Evolutionary conservation across 306 rosid species (phyloP), one percentile per base, ranked within the genome.

Genomic region (Abrus precatorius): DNA sequence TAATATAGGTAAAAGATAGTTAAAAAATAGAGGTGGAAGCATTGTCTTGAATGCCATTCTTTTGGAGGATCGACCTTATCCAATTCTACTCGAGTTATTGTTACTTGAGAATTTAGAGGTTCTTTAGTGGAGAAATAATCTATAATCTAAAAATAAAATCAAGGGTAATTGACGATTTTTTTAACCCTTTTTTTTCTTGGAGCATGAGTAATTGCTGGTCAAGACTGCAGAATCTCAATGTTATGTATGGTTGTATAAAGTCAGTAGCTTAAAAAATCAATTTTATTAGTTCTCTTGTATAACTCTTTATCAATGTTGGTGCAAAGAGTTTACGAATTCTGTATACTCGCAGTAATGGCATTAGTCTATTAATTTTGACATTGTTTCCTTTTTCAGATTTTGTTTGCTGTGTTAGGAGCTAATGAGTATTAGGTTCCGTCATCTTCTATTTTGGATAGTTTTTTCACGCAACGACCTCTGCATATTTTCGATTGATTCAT

Each of bases 1-100:
- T 1, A 92, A 90, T 55, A 84, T 90, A 13, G 98, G 97, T 54
- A 90, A 86, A 72, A 80, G 91, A 85, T 84, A 86, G 75, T 82
- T 27, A 14, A 33, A 20, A 69, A 60, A 28, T 41, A 75, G 76
- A 59, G 43, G 69, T 68, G 70, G 77, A 63, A 47, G 54, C 84
- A 68, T 59, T 83, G 70, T 53, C 48, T 60, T 79, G 59, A 44
- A 78, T 60, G 69, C 63, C 75, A 57, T 79, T 64, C 52, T 76
- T 73, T 77, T 65, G 78, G 72, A 55, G 7, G 57, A 52, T 60
- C 30, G 41, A 69, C 60, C 5, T 7, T 61, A 30, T 40, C 48
- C 76, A 20, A 20, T 20, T 43, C 5, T 5, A 40, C 30, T 69
- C 55, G 1, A 14, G 54, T 13, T 7, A 8, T 47, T 50, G 54